Evolutionary conservation across 257 asterid genomes (phyloP).

Genomic region (Eustoma russellianum): DNA sequence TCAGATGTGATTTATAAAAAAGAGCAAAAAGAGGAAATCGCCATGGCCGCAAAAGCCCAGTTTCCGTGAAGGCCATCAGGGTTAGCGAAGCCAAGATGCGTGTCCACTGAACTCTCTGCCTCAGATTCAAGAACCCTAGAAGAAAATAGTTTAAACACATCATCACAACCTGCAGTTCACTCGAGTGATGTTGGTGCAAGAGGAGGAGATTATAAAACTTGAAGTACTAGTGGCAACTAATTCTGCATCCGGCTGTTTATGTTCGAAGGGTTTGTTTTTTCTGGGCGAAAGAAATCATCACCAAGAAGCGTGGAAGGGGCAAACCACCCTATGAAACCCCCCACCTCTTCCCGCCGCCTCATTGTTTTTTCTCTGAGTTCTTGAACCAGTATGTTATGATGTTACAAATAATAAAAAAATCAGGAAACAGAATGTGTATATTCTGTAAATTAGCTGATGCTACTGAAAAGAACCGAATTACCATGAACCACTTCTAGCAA

Average conservation of each 20-base stretch:
- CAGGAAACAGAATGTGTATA: too few species aligned
- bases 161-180: not conserved
- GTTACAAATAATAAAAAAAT: too few species aligned
- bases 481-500: constrained; percentile 70
- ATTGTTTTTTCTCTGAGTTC: too few species aligned
- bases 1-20: not conserved
- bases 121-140: not conserved
- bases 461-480: constrained; percentile 26
- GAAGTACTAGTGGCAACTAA: not conserved
- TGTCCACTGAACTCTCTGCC: not conserved
- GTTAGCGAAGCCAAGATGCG: constrained; percentile 1
- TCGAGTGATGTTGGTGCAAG: too few species aligned
- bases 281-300: too few species aligned
- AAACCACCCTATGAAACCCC: too few species aligned
- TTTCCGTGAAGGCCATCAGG: not conserved
- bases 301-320: too few species aligned
- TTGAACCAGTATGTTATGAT: too few species aligned
- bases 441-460: too few species aligned
- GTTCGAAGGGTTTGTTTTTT: too few species aligned
- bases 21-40: not conserved
- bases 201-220: not conserved
- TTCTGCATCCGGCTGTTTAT: too few species aligned
- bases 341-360: too few species aligned
- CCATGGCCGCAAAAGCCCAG: constrained; percentile 8
- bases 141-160: not conserved